These are phyloP conservation scores for Trichoderma pleuroti DNA, from an alignment of 2,329 filamentous ascomycete genomes.

Conservation along the genomic window DNA sequence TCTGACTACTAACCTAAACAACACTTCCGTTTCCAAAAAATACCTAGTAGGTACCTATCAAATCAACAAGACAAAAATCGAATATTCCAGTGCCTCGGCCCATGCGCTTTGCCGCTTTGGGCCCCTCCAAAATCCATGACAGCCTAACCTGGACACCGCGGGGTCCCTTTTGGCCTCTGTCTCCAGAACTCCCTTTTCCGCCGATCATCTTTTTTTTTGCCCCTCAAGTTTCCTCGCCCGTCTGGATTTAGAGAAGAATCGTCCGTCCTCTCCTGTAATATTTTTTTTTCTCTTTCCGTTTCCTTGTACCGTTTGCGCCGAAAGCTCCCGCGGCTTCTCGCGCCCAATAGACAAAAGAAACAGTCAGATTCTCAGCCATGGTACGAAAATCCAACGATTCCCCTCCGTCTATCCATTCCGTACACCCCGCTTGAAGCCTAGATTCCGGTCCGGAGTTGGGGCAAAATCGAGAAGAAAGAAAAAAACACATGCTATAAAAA, in stretches of 20 bases:
- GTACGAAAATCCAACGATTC: background rate
- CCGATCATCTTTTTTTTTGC: background rate
- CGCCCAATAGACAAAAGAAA: background rate
- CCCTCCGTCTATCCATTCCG: background rate
- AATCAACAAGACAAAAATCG: background rate
- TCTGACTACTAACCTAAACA: too few relatives aligned
- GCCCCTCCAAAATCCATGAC: background rate
- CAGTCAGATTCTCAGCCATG: background rate
- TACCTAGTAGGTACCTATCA: too few relatives aligned
- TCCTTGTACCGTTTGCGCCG: background rate
- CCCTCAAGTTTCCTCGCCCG: background rate
- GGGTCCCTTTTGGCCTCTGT: background rate
- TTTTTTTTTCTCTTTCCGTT: background rate
- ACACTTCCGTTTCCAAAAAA: too few relatives aligned
- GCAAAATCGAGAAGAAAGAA: background rate
- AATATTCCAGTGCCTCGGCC: slow-evolving; percentile 5
- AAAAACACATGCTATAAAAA: background rate
- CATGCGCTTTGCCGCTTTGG: slow-evolving; percentile 7
- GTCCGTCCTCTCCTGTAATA: background rate
- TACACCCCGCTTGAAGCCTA: background rate
- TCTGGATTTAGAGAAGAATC: background rate
- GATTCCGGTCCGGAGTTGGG: background rate
- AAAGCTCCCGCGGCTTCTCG: slow-evolving; percentile 7
- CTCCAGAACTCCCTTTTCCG: background rate
- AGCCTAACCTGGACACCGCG: slow-evolving; percentile 1